phyloP scores from a whole-genome alignment of 768 basidiomycete species.

The Clitopilus passeckerianus region DNA sequence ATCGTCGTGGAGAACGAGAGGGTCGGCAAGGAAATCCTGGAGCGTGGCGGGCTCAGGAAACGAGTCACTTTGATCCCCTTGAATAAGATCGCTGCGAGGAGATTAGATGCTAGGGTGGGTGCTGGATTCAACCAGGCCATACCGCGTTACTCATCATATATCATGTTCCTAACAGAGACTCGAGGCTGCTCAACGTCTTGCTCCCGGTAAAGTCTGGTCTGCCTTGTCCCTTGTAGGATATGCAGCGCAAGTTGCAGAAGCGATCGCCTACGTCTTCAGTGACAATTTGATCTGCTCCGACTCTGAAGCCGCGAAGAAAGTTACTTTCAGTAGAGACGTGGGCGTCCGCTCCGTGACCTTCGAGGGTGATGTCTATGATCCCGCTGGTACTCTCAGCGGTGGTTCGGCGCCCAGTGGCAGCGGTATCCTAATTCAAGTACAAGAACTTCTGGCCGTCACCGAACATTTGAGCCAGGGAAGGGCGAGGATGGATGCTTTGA shows the following conservation, averaged over 20 bases:
- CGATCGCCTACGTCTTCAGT: constrained; percentile 92
- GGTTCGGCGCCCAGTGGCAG: constrained; percentile 78
- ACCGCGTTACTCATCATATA: too few relatives aligned
- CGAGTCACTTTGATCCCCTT: constrained; percentile 92
- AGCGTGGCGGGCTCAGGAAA: constrained; percentile 70
- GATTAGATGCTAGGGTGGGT: constrained; percentile 37
- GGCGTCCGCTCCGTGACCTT: constrained; percentile 85
- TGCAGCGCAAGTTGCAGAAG: constrained; percentile 72
- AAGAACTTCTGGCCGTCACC: constrained; percentile 74
- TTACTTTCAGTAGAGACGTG: constrained; percentile 74
- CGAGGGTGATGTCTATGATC: constrained; percentile 95
- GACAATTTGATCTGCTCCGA: constrained; percentile 91
- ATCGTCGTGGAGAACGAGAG: constrained; percentile 91
- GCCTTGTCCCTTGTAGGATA: constrained; percentile 91
- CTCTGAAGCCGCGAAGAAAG: constrained; percentile 76
- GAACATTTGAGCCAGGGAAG: constrained; percentile 46
- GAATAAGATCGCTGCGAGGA: constrained; percentile 78
- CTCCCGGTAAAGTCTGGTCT: constrained; percentile 75
- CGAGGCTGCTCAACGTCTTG: constrained; percentile 61
- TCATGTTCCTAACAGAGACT: constrained; percentile 61
- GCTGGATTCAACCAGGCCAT: too few relatives aligned
- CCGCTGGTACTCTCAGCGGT: constrained; percentile 89
- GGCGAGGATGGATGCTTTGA: constrained; percentile 41
- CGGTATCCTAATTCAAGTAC: constrained; percentile 76
- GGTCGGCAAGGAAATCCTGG: constrained; percentile 80